Percentiles rank a stretch among this genome's conserved stretches.
Evolutionary conservation across 352 stramenopile species (phyloP).

Genomic region (Globisporangium carolinianum): DNA sequence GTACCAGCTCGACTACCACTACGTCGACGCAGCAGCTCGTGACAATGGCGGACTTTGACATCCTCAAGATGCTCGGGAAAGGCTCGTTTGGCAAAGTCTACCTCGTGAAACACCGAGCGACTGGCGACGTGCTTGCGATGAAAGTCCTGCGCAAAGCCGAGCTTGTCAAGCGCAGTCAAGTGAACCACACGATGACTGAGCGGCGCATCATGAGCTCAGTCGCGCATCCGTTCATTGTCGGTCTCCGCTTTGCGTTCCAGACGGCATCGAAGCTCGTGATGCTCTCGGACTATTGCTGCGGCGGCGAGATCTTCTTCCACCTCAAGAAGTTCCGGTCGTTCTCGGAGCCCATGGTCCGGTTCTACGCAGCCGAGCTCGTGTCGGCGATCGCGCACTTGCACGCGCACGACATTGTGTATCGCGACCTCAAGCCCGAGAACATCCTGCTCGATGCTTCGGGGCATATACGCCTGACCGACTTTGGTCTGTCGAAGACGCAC

Average conservation of each 20-base stretch:
- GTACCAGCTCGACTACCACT: too few relatives aligned
- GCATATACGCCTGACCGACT: slow-evolving; percentile 91
- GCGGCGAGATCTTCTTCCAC: slow-evolving; percentile 90
- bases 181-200: slow-evolving; percentile 87
- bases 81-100: slow-evolving; percentile 97
- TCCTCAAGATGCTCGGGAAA: slow-evolving; percentile 97
- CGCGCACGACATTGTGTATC: slow-evolving; percentile 89
- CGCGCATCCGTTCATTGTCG: slow-evolving; percentile 96
- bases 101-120: slow-evolving; percentile 87
- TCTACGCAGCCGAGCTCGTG: slow-evolving; percentile 93
- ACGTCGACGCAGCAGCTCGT: slow-evolving; percentile 20
- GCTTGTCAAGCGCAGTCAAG: slow-evolving; percentile 84
- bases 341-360: slow-evolving; percentile 84
- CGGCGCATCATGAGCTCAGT: slow-evolving; percentile 86
- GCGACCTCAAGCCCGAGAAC: slow-evolving; percentile 92
- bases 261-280: slow-evolving; percentile 89
- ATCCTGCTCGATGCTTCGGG: slow-evolving; percentile 90
- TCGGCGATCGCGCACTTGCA: slow-evolving; percentile 86
- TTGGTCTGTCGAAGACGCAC: slow-evolving; percentile 89
- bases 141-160: slow-evolving; percentile 85
- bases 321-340: slow-evolving; percentile 89
- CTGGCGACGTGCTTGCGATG: slow-evolving; percentile 77
- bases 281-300: slow-evolving; percentile 87
- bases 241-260: slow-evolving; percentile 90
- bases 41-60: slow-evolving; percentile 90